Base-by-base conservation (phyloP, 2,329 filamentous ascomycete genomes). In the Tolypocladium guangdongense region DNA sequence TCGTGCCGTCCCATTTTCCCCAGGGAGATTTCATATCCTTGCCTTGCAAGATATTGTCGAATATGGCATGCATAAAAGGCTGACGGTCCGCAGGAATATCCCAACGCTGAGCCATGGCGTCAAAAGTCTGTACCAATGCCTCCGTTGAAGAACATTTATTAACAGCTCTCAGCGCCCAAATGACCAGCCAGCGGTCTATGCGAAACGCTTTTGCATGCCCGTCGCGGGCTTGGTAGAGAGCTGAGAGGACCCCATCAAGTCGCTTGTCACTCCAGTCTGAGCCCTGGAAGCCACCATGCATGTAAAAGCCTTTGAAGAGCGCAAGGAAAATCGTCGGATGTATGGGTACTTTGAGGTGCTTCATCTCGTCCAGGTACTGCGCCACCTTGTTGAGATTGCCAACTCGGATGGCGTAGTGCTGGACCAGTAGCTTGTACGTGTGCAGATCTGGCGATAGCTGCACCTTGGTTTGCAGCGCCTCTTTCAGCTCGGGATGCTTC, bases 291-390 rank as follows among this genome's bases (percentile, higher is more conserved):
- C 82, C 83, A 12, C 91, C 92, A 63, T 96, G 85, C 2, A 73
- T 68, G 35, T 78, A 76, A 64, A 97, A 99, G 0, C 88, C 90
- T 61, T 89, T 86, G 70, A 97, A 88, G 4, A 97, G 74, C 8
- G 86, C 78, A 38, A 93, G 74, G 63, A 92, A 96, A 27, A 95
- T 80, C 54, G 86, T 80, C 7, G 86, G 87, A 56, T 92, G 83
- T 18, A 92, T 72, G 0, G 83, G 80, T 4, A 95, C 75, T 3
- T 77, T 71, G 59, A 84, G 83, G 38, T 73, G 71, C 53, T 80
- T 81, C 90, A 96, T 96, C 66, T 97, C 92, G 48, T 82, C 79
- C 24, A 99, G 72, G 46, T 90, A 80, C 49, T 82, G 78, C 12
- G 82, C 80, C 14, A 95, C 82, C 57, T 82, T 82, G 41, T 82